Percentiles rank a stretch among this genome's conserved stretches.
Evolutionary conservation across 2,329 filamentous ascomycete species (phyloP).

Genomic region (Colletotrichum trifolii): DNA sequence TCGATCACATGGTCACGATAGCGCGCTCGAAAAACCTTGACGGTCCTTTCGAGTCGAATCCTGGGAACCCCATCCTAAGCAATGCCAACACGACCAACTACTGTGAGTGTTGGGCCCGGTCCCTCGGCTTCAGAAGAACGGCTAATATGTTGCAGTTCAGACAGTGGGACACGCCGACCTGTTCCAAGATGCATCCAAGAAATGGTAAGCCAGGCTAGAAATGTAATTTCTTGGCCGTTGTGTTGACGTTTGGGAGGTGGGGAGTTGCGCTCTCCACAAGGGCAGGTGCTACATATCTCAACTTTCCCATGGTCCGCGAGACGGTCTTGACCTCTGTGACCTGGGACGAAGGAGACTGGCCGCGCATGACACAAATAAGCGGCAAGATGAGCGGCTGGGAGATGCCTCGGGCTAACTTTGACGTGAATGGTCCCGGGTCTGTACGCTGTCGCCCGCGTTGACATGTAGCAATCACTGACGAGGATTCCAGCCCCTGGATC

Average conservation of each 20-base stretch:
- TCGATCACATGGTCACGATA: constrained; percentile 60
- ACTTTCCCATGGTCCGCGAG: constrained; percentile 56
- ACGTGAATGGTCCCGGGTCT: constrained; percentile 50
- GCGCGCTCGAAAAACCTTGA: constrained; percentile 54
- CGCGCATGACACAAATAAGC: constrained; percentile 41
- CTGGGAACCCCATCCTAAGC: constrained; percentile 58
- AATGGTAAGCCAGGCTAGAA: constrained; percentile 42
- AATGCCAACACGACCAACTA: constrained; percentile 55
- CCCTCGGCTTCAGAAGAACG: too few species aligned
- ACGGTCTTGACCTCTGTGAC: constrained; percentile 52
- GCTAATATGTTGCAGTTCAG: constrained; percentile 46
- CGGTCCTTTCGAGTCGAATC: constrained; percentile 57
- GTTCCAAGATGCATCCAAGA: constrained; percentile 58
- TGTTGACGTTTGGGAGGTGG: constrained; percentile 41
- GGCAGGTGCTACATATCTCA: constrained; percentile 49
- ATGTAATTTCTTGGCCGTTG: too few species aligned
- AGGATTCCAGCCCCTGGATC: constrained; percentile 43
- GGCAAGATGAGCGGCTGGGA: constrained; percentile 48
- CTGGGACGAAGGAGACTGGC: constrained; percentile 49
- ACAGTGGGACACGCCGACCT: constrained; percentile 68
- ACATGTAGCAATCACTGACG: not conserved
- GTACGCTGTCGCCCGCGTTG: not conserved
- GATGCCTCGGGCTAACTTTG: constrained; percentile 47
- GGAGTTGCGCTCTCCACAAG: constrained; percentile 53
- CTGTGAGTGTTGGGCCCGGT: constrained; percentile 36